phyloP scores from a whole-genome alignment of 352 stramenopile genomes.

The Phytophthora agathidicida region DNA sequence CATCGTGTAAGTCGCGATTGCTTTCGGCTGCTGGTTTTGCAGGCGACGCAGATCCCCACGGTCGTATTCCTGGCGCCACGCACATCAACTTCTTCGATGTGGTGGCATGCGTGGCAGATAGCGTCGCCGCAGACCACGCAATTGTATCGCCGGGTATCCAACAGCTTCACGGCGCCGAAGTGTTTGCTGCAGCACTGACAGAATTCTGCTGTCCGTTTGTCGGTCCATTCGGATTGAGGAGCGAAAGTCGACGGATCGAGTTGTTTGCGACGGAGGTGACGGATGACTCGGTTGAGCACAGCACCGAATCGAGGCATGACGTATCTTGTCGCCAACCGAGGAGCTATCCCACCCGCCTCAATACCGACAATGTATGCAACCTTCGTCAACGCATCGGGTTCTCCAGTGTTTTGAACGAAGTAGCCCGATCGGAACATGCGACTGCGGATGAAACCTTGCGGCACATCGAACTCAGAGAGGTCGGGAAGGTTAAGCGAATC shows the following conservation, averaged over 20 bases:
- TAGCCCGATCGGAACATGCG: conserved; percentile 47
- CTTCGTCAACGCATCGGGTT: conserved; percentile 31
- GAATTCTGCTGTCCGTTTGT: conserved; percentile 34
- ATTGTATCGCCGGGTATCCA: conserved; percentile 42
- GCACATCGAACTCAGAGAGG: conserved; percentile 40
- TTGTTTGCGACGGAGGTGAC: conserved; percentile 27
- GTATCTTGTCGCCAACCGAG: conserved; percentile 33
- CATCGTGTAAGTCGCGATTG: conserved; percentile 14
- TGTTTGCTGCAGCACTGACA: conserved; percentile 46
- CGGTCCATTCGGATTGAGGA: conserved; percentile 33
- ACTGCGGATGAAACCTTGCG: conserved; percentile 40
- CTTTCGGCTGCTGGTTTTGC: conserved; percentile 25
- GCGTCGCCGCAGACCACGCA: conserved; percentile 53
- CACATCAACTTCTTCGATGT: conserved; percentile 40
- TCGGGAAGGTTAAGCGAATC: conserved; percentile 48
- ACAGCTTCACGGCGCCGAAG: conserved; percentile 31
- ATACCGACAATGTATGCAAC: conserved; percentile 46
- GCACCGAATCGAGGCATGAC: conserved; percentile 44
- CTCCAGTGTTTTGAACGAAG: conserved; percentile 42
- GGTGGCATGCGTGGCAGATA: conserved; percentile 49
- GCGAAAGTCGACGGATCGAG: conserved; percentile 38
- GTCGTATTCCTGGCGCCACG: conserved; percentile 33
- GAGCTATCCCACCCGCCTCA: conserved; percentile 35
- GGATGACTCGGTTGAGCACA: conserved; percentile 35
- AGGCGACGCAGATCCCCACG: conserved; percentile 34